These are phyloP conservation scores for Ustilago cynodontis DNA, from an alignment of 1,284 basidiomycete genomes.

Conservation along the genomic window DNA sequence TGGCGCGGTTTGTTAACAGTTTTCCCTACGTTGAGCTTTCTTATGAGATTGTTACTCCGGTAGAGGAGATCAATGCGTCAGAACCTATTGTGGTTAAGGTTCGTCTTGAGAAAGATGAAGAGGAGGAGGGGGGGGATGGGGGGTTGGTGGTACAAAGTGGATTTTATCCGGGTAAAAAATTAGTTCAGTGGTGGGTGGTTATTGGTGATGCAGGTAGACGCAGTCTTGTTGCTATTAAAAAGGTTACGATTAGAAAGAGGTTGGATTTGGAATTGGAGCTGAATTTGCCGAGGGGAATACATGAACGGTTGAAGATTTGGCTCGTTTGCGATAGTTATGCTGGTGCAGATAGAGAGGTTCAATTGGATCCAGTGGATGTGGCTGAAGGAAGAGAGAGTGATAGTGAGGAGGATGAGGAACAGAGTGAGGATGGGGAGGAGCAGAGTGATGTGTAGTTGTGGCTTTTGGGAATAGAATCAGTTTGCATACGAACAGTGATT, in stretches of 20 bases:
- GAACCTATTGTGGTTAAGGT: conserved; percentile 87
- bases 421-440: conserved; percentile 30
- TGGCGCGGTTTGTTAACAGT: conserved; percentile 76
- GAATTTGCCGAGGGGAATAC: conserved; percentile 78
- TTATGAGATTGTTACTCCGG: conserved; percentile 76
- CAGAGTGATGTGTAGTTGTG: not conserved
- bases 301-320: conserved; percentile 83
- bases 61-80: conserved; percentile 73
- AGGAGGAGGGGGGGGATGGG: conserved; percentile 72
- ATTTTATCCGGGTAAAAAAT: conserved; percentile 89
- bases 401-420: conserved; percentile 56
- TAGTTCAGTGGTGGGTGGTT: conserved; percentile 97
- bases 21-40: conserved; percentile 80
- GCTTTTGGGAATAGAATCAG: not conserved
- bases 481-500: not conserved
- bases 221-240: conserved; percentile 90
- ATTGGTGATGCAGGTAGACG: conserved; percentile 81
- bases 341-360: conserved; percentile 66
- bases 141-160: conserved; percentile 84
- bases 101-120: conserved; percentile 84
- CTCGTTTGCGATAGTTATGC: conserved; percentile 90
- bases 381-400: conserved; percentile 58
- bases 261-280: conserved; percentile 89
- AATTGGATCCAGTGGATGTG: conserved; percentile 56
- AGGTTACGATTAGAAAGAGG: conserved; percentile 81